A percentile compares a stretch with the other conserved stretches of the same genome.
phyloP scores from a whole-genome alignment of 1,284 basidiomycete genomes.

The Cutaneotrichosporon cyanovorans region DNA sequence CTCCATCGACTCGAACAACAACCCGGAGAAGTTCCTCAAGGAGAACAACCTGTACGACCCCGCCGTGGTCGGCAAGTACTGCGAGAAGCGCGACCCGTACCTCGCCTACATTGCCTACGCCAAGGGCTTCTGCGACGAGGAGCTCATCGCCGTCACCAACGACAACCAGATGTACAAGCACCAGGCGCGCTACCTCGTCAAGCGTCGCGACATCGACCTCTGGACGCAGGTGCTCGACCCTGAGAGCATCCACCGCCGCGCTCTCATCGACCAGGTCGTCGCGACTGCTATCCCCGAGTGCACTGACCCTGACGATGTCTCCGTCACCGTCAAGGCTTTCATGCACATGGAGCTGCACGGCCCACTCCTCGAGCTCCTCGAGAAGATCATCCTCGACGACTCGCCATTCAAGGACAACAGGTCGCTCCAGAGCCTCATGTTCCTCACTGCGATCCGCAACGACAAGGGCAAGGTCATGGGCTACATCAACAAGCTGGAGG shows the following conservation, averaged over 20 bases:
- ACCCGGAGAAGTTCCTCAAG: slow-evolving; percentile 94
- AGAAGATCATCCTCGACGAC: slow-evolving; percentile 97
- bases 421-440: slow-evolving; percentile 86
- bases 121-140: slow-evolving; percentile 98
- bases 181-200: slow-evolving; percentile 95
- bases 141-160: slow-evolving; percentile 94
- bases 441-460: slow-evolving; percentile 92
- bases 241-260: slow-evolving; percentile 87
- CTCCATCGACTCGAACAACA: slow-evolving; percentile 97
- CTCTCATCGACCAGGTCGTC: slow-evolving; percentile 91
- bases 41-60: slow-evolving; percentile 97
- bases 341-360: slow-evolving; percentile 93
- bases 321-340: slow-evolving; percentile 97
- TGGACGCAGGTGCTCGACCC: slow-evolving; percentile 91
- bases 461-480: slow-evolving; percentile 98
- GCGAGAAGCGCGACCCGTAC: slow-evolving; percentile 97
- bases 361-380: slow-evolving; percentile 92
- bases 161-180: slow-evolving; percentile 99
- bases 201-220: slow-evolving; percentile 88
- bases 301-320: slow-evolving; percentile 97
- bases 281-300: slow-evolving; percentile 94
- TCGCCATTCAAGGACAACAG: slow-evolving; percentile 97
- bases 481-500: slow-evolving; percentile 95
- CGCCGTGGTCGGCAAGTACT: slow-evolving; percentile 95
- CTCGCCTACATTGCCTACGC: slow-evolving; percentile 99